Evolutionary conservation across 495 filamentous ascomycete species (phyloP).

Genomic region (Penicillium goetzii): DNA sequence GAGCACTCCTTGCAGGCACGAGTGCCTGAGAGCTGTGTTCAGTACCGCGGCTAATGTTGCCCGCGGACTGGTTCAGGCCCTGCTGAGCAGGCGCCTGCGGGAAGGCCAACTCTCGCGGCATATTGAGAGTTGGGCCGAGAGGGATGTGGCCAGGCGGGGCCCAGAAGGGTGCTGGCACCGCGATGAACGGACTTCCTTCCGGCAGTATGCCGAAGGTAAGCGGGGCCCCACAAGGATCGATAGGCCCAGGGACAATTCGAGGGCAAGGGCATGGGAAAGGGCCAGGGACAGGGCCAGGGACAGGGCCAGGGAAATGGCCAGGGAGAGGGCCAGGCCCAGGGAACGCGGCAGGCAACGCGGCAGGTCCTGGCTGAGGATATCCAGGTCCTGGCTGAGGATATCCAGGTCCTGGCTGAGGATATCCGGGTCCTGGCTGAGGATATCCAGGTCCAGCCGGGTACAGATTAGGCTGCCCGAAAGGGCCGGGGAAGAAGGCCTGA

Average conservation of each 20-base stretch:
- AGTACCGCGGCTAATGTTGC: not conserved
- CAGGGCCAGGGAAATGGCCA: too few relatives aligned
- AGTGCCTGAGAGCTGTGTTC: not conserved
- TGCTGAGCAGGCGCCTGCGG: not conserved
- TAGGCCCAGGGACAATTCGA: too few relatives aligned
- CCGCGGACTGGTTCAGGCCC: not conserved
- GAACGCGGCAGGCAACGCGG: not conserved
- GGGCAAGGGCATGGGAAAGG: too few relatives aligned
- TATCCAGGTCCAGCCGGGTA: not conserved
- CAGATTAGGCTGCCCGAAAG: not conserved
- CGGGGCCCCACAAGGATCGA: too few relatives aligned
- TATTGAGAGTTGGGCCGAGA: conserved; percentile 5
- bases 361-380: too few relatives aligned
- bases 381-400: too few relatives aligned
- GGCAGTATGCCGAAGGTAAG: too few relatives aligned
- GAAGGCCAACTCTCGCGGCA: not conserved
- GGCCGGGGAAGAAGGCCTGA: not conserved
- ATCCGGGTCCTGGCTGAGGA: not conserved
- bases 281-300: too few relatives aligned
- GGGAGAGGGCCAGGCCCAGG: too few relatives aligned
- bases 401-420: too few relatives aligned
- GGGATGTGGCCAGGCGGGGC: not conserved
- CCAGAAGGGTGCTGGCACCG: not conserved
- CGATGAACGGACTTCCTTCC: not conserved
- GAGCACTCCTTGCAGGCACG: not conserved